Percentiles rank a stretch among this genome's conserved stretches.
Conservation (phyloP, 148 eudicot species). For the Fallopia convolvulus region DNA sequence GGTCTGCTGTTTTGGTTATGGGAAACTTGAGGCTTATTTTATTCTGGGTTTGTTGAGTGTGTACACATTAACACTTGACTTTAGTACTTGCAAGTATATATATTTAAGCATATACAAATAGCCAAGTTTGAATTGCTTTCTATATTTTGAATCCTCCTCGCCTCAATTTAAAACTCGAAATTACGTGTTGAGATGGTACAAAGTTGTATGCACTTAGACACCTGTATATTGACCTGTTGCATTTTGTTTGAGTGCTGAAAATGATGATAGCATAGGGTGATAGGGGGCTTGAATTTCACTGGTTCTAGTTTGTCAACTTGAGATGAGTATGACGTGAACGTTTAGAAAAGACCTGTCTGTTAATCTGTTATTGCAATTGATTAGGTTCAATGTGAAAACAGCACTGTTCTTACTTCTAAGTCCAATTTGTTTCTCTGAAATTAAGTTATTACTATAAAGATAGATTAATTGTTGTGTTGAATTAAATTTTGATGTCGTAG, state of each 20-base stretch:
- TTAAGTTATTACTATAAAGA: no score
- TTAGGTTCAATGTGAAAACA: no score
- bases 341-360: no score
- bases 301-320: neutral
- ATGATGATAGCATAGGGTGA: neutral
- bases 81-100: neutral
- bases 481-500: no score
- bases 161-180: neutral
- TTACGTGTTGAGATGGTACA: neutral
- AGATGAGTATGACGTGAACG: neutral
- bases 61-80: neutral
- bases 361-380: no score
- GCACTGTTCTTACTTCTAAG: no score
- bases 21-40: neutral
- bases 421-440: no score
- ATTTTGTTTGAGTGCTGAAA: neutral
- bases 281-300: neutral
- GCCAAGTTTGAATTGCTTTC: neutral
- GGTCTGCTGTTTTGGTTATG: neutral
- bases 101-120: neutral
- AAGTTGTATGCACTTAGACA: neutral
- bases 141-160: no score
- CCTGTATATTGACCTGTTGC: neutral
- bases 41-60: neutral
- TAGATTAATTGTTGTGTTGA: no score